Evolutionary conservation across 805 yeast genomes (phyloP), one percentile per base, ranked within the genome.

Genomic region (Candida corydali): DNA sequence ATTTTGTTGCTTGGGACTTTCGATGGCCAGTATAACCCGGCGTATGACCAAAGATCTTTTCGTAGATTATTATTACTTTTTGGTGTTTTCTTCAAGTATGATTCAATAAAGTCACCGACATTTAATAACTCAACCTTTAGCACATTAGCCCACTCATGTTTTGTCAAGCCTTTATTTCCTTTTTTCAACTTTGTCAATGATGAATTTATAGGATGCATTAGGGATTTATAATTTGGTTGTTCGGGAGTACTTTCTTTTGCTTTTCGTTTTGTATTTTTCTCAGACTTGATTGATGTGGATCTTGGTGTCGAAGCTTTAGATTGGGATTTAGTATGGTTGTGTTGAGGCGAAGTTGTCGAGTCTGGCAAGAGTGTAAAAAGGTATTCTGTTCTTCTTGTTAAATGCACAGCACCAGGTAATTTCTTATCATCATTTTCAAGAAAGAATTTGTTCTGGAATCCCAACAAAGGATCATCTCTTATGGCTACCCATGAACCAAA

Each of bases 401-500:
- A 67, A 61, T 93, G 99, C 12, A 93, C 93, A 3, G 96, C 75
- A 7, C 94, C 93, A 0, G 98, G 98, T 3, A 83, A 84, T 51
- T 79, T 83, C 45, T 86, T 84, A 20, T 67, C 56, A 31, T 57
- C 55, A 12, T 47, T 44, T 37, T 76, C 82, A 49, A 93, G 69
- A 51, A 78, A 93, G 46, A 93, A 64, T 65, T 87, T 93, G 48
- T 87, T 86, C 43, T 86, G 84, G 42, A 93, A 68, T 8, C 88
- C 89, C 40, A 93, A 70, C 36, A 86, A 73, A 2, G 98, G 98
- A 61, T 93, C 98, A 62, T 93, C 99, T 54, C 98, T 73, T 31
- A 93, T 89, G 52, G 85, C 89, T 3, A 74, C 57, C 98, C 98
- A 93, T 1, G 96, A 81, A 12, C 98, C 98, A 58, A 87, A 89